Evolutionary conservation across 441 rosid species (phyloP), one percentile per base, ranked within the genome.

Genomic region (Daphne laureola): DNA sequence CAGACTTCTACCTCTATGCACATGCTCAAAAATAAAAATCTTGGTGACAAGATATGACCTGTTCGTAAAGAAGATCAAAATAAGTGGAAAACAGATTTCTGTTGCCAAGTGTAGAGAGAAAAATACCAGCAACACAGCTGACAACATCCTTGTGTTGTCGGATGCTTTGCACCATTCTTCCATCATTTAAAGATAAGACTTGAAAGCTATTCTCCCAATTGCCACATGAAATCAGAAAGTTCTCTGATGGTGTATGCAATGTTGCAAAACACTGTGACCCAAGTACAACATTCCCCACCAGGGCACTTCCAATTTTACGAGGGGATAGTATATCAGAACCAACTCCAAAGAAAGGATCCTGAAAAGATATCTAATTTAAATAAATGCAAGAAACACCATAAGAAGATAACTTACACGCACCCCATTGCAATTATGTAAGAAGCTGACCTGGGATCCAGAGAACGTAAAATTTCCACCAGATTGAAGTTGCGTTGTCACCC

Each of bases 161-260:
- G 73, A 86, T 74, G 74, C 96, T 90, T 75, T 94, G 99, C 72
- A 94, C 95, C 72, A 87, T 77, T 66, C 91, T 86, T 69, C 99
- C 97, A 76, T 90, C 95, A 76, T 59, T 79, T 66, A 90, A 72
- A 53, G 99, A 90, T 67, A 79, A 79, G 64, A 90, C 84, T 72
- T 94, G 95, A 70, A 93, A 93, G 66, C 99, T 90, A 64, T 90
- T 93, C 73, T 93, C 99, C 99, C 99, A 93, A 68, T 85, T 93
- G 62, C 99, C 96, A 74, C 99, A 93, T 17, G 97, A 83, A 67
- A 93, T 79, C 69, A 93, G 64, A 70, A 85, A 86, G 62, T 81
- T 90, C 73, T 87, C 99, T 36, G 67, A 49, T 43, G 90, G 87
- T 35, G 86, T 77, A 69, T 80, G 96, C 82, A 94, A 61, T 54